phyloP scores from a whole-genome alignment of 2,329 filamentous ascomycete genomes.

The Didymella lethalis region DNA sequence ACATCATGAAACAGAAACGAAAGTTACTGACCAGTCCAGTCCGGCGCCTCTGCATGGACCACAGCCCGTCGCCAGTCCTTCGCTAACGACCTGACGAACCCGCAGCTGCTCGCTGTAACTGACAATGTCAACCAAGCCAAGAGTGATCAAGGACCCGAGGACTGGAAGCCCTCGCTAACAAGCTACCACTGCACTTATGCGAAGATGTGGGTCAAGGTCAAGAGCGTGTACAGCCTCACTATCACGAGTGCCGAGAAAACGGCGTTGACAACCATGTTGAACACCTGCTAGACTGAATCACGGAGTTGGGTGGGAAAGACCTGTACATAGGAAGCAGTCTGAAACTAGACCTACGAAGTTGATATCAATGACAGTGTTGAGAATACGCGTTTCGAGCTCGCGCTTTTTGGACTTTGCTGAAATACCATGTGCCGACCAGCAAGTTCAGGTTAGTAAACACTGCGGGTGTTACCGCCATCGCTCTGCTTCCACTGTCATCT shows the following conservation, averaged over 20 bases:
- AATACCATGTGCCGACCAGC: too few species aligned
- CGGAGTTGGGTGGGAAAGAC: background rate
- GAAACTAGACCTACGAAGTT: too few species aligned
- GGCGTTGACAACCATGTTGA: constrained; percentile 70
- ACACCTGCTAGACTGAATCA: constrained; percentile 61
- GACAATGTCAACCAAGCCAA: constrained; percentile 78
- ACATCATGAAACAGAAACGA: background rate
- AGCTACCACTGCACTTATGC: constrained; percentile 82
- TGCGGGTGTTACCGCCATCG: too few species aligned
- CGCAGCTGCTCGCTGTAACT: constrained; percentile 81
- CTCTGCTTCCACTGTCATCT: too few species aligned
- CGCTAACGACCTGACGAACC: constrained; percentile 78
- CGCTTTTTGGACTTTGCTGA: too few species aligned
- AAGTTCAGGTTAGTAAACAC: too few species aligned
- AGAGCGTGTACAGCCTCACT: constrained; percentile 73
- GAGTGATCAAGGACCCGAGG: constrained; percentile 75
- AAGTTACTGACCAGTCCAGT: constrained; percentile 53
- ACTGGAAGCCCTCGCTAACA: constrained; percentile 70
- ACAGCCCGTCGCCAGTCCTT: constrained; percentile 71
- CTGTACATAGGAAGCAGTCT: background rate
- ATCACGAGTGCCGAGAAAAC: constrained; percentile 76
- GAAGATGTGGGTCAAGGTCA: constrained; percentile 78
- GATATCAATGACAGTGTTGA: background rate
- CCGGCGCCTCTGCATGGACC: constrained; percentile 76
- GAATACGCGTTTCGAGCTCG: too few species aligned